phyloP scores from a whole-genome alignment of 1,284 basidiomycete species.

The Apiotrichum gracile region DNA sequence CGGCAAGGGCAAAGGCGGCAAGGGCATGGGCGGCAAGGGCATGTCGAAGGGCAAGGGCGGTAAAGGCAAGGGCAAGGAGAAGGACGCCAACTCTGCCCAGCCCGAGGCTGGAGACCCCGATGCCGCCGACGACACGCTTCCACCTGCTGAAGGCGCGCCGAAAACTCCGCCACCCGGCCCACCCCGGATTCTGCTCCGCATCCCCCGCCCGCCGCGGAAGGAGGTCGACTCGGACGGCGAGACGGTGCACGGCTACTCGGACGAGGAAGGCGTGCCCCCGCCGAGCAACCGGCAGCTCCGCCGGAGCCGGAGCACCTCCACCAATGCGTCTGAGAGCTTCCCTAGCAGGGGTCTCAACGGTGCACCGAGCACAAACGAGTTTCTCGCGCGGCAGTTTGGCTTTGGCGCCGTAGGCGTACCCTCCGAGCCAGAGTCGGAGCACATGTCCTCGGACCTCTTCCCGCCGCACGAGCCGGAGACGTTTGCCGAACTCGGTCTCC shows the following conservation, averaged over 20 bases:
- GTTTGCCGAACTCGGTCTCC: no score
- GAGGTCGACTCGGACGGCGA: constrained; percentile 41
- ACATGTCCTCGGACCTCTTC: no score
- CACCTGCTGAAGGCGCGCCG: no score
- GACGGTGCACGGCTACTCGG: constrained; percentile 30
- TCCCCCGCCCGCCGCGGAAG: constrained; percentile 8
- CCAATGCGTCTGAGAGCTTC: neutral
- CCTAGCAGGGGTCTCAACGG: neutral
- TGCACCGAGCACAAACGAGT: constrained; percentile 3
- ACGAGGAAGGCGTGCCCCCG: constrained; percentile 15
- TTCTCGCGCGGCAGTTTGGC: constrained; percentile 3
- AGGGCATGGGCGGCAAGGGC: neutral
- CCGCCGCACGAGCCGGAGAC: no score
- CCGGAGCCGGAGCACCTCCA: neutral
- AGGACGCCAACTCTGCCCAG: neutral
- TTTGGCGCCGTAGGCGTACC: neutral
- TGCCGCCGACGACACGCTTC: no score
- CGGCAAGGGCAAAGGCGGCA: neutral
- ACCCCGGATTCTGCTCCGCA: neutral
- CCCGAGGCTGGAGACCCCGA: no score
- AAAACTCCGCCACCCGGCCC: no score
- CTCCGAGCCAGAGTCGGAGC: no score
- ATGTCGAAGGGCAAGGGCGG: neutral
- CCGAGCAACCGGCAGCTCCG: neutral
- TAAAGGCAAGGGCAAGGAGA: neutral